phyloP scores from a whole-genome alignment of 768 basidiomycete genomes.

The Leccinum boreale region DNA sequence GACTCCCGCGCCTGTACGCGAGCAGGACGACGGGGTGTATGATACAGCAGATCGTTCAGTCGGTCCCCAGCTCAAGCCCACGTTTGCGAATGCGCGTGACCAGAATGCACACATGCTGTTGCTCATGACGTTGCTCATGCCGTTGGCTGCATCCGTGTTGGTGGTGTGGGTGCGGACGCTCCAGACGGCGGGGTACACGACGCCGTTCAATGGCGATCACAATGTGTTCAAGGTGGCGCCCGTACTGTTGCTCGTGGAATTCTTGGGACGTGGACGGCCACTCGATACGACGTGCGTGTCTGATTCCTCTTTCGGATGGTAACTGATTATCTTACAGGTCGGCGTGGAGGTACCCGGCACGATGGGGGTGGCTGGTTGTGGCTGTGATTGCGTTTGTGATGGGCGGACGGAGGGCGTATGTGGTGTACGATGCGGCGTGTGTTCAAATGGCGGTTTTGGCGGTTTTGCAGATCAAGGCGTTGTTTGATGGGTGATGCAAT shows the following conservation, averaged over 20 bases:
- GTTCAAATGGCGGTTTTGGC: slow-evolving; percentile 23
- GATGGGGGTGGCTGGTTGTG: slow-evolving; percentile 53
- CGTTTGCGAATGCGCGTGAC: slow-evolving; percentile 34
- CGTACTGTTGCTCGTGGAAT: slow-evolving; percentile 62
- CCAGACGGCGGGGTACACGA: slow-evolving; percentile 70
- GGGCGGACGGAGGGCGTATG: slow-evolving; percentile 65
- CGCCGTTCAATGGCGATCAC: slow-evolving; percentile 83
- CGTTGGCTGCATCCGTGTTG: slow-evolving; percentile 71
- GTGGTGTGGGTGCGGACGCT: slow-evolving; percentile 90
- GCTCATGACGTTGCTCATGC: slow-evolving; percentile 79
- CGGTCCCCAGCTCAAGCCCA: not conserved
- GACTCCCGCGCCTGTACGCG: slow-evolving; percentile 21
- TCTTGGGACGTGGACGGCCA: slow-evolving; percentile 49
- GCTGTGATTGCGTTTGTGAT: slow-evolving; percentile 56
- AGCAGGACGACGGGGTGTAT: not conserved
- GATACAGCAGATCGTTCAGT: slow-evolving; percentile 3
- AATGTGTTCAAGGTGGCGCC: slow-evolving; percentile 62
- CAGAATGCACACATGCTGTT: slow-evolving; percentile 64
- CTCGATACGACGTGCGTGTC: slow-evolving; percentile 40
- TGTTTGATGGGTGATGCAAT: slow-evolving; percentile 2
- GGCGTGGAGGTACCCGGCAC: slow-evolving; percentile 25
- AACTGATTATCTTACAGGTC: slow-evolving; percentile 5
- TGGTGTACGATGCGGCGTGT: slow-evolving; percentile 62
- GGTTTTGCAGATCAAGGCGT: slow-evolving; percentile 2
- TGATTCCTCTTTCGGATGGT: not conserved